phyloP scores from a whole-genome alignment of 495 filamentous ascomycete species.

The Trichoderma asperelloides region DNA sequence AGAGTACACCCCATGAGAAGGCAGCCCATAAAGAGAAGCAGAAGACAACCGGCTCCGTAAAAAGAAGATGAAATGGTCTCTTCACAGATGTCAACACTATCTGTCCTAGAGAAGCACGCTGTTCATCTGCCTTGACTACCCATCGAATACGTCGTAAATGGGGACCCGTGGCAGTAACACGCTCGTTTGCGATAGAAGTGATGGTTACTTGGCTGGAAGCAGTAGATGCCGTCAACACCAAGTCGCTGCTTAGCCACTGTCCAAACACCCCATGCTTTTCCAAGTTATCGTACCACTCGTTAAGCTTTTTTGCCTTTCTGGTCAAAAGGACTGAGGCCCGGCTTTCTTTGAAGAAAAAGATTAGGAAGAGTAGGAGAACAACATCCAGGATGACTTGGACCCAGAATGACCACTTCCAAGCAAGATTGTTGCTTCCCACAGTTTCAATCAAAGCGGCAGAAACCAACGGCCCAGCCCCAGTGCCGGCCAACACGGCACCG shows the following conservation, averaged over 20 bases:
- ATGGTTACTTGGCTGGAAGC: slow-evolving; percentile 8
- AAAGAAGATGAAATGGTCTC: slow-evolving; percentile 75
- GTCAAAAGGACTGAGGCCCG: slow-evolving; percentile 73
- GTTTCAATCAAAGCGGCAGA: slow-evolving; percentile 36
- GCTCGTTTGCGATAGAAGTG: slow-evolving; percentile 13
- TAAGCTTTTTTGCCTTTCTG: slow-evolving; percentile 64
- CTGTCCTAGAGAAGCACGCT: slow-evolving; percentile 55
- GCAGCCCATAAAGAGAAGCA: slow-evolving; percentile 88
- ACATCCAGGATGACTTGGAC: slow-evolving; percentile 67
- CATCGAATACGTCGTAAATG: slow-evolving; percentile 59
- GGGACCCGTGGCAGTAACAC: slow-evolving; percentile 20
- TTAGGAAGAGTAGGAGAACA: slow-evolving; percentile 51
- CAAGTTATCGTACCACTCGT: slow-evolving; percentile 68
- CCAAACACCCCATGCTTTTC: slow-evolving; percentile 60
- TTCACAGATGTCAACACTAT: slow-evolving; percentile 72
- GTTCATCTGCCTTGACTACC: slow-evolving; percentile 78
- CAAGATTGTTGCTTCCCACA: slow-evolving; percentile 10
- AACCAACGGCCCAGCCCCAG: slow-evolving; percentile 69
- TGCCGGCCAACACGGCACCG: slow-evolving; percentile 67
- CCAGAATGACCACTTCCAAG: slow-evolving; percentile 89
- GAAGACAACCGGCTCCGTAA: slow-evolving; percentile 90
- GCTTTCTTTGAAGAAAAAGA: slow-evolving; percentile 71
- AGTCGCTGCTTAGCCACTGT: slow-evolving; percentile 28
- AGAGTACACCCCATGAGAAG: slow-evolving; percentile 86
- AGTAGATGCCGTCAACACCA: neutral